phyloP scores from a whole-genome alignment of 345 rosid genomes.

The Eucalyptus marginata region DNA sequence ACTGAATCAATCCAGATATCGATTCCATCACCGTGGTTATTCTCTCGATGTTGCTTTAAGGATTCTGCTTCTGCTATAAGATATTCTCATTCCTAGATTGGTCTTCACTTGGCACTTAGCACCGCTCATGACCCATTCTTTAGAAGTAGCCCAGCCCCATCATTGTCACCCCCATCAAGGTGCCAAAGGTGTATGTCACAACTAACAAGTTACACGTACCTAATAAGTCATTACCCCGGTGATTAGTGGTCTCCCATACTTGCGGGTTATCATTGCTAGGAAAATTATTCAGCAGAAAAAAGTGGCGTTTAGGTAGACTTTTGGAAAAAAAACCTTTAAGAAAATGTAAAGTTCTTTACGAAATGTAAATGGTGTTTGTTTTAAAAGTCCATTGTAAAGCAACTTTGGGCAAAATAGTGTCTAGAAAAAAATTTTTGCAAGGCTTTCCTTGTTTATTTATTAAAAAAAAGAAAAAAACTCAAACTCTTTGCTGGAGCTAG shows the following conservation, averaged over 20 bases:
- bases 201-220: background rate
- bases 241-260: background rate
- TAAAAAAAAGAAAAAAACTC: background rate
- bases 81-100: background rate
- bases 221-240: background rate
- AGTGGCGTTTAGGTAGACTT: background rate
- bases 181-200: background rate
- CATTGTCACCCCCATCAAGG: background rate
- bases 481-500: background rate
- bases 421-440: background rate
- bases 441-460: background rate
- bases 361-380: background rate
- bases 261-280: background rate
- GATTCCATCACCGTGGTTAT: background rate
- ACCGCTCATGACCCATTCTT: background rate
- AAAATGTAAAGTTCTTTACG: rapidly evolving
- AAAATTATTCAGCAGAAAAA: background rate
- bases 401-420: too few species aligned
- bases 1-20: background rate
- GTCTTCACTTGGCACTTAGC: background rate
- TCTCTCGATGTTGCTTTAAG: background rate
- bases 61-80: background rate
- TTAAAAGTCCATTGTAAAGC: background rate
- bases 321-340: background rate
- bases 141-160: background rate